Base-by-base conservation (phyloP, 169 alveolate genomes). In the Eimeria nieschulzi region DNA sequence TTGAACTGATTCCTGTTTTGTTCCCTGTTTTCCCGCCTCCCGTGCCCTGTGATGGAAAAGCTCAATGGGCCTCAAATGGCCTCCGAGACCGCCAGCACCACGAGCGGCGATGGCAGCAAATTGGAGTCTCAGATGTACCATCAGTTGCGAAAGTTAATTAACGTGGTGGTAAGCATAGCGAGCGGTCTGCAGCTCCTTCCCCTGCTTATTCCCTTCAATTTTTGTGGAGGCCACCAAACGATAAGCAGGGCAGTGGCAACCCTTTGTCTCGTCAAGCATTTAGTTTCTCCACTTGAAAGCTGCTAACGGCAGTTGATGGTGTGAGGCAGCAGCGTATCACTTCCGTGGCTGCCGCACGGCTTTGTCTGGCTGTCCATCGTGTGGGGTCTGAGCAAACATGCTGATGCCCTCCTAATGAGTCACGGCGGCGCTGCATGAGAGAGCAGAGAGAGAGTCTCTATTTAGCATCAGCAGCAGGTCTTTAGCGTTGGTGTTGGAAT, bases 41-140 rank as follows among this genome's bases (percentile, higher is more conserved):
- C 46, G 6, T 33, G 0, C 3, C 46, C 46, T 73, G 83, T 33
- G 83, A 78, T 78, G 86, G 86, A 78, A 55, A 64, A 78, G 33
- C 86, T 55, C 86, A 78, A 26, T 53, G 86, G 86, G 70, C 86
- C 66, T 10, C 86, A 78, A 53, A 78, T 78, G 86, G 64, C 86
- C 53, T 78, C 86, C 21, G 86, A 78, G 86, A 78, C 86, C 71
- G 86, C 86, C 86, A 80, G 78, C 88, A 80, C 73, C 73, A 68
- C 83, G 55, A 68, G 75, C 70, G 82, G 75, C 68, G 91, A 53
- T 23, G 92, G 87, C 53, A 68, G 59, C 70, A 75, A 79, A 39
- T 70, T 90, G 75, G 95, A 92, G 63, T 92, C 95, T 5, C 93
- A 85, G 72, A 84, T 93, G 86, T 93, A 93, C 51, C 91, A 90